Base-by-base conservation (phyloP, 2,329 filamentous ascomycete species). In the Claviceps purpurea region DNA sequence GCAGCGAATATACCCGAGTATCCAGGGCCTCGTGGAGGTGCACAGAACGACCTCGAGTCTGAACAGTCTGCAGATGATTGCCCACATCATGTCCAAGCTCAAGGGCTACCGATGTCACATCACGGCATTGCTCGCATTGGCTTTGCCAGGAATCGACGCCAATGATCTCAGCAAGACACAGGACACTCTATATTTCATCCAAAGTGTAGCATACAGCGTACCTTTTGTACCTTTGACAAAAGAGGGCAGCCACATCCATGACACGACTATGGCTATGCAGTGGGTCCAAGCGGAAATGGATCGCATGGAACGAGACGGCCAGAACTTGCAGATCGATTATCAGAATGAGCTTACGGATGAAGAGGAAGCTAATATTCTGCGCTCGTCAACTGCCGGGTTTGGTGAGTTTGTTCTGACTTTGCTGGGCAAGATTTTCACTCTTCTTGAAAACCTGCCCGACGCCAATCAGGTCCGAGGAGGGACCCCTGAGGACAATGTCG, bases 31-130 rank as follows among this genome's bases (percentile, higher is more conserved):
- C 50, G 93, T 98, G 4, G 93, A 98, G 68, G 93, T 98, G 3
- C 93, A 98, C 70, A 82, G 93, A 50, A 98, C 93, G 2, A 91
- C 90, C 5, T 95, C 93, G 0, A 96, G 91, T 54, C 77, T 98
- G 54, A 86, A 91, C 61, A 87, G 91, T 43, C 73, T 98, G 55
- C 90, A 96, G 70, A 88, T 95, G 75, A 81, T 97, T 55, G 87
- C 90, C 56, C 88, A 89, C 64, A 81, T 90, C 61, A 94, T 98
- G 79, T 84, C 89, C 14, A 84, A 87, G 63, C 88, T 89, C 42
- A 97, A 95, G 68, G 93, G 93, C n/a, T 96, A 93, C 65, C 80
- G 93, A 55, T 97, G 93, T 63, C 93, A 98, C 65, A 84, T 98
- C 56, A 98, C 93, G 1, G 91, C 91, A 0, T 73, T 98, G 39